Base-by-base conservation (phyloP, 1,139 yeast species). In the Geotrichum europaeum region DNA sequence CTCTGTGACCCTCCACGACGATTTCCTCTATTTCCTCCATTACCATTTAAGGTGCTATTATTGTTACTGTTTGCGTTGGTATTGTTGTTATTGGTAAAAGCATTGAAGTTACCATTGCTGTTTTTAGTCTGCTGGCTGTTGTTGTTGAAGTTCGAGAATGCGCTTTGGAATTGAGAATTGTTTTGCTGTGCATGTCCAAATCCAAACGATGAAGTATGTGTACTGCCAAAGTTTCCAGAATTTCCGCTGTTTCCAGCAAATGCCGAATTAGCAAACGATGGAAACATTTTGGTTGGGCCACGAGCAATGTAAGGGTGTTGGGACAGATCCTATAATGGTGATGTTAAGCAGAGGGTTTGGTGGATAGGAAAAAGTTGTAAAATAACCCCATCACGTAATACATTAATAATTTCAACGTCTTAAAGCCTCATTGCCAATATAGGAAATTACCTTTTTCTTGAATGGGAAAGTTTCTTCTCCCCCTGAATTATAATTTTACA, bases 21-120 rank as follows among this genome's bases (percentile, higher is more conserved):
- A 18, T 53, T 53, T 18, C 60, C 53, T 15, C 22, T 47, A 9
- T 13, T 24, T 9, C 22, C 32, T 24, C 49, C 52, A 24, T 54
- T 49, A 10, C 20, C 32, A 18, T 47, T 55, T 15, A 32, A 24
- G 13, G 18, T 28, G 25, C 10, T 32, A 20, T 36, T 20, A n/a
- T 32, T 52, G 45, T 49, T 57, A n/a, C 28, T 28, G 49, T 43
- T 43, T 15, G 52, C 28, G 49, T 22, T 45, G 36, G 43, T 51
- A 49, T 36, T 57, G 20, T 22, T 55, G 45, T 24, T 54, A 34
- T 51, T 55, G 25, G 34, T 18, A 43, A 53, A 43, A 36, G 49
- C 22, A 49, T 15, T 45, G 32, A n/a, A 40, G 36, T 20, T 36
- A 12, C 25, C 25, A 40, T 22, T 22, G 30, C 32, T 53, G 13